Base-by-base conservation (phyloP, 345 rosid species). In the Gossypium raimondii region DNA sequence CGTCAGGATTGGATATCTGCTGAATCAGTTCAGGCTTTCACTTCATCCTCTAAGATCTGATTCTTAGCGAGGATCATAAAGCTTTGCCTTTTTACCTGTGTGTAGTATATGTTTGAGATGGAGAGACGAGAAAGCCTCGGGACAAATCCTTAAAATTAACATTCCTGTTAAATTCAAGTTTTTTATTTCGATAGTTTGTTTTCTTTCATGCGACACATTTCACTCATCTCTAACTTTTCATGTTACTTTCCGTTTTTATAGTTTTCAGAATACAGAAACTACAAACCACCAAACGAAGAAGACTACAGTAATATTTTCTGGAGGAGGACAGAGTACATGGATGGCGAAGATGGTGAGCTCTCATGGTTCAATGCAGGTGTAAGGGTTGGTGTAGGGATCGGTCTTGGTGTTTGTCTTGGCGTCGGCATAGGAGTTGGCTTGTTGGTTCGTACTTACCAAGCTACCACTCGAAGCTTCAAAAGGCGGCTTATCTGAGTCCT, bases 301-400 rank as follows among this genome's bases (percentile, higher is more conserved):
- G 93, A 88, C 62, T 85, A 89, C 53, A 72, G 78, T 44, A 85
- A 81, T 81, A 77, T 88, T 87, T 87, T 89, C 85, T 81, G 93
- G 97, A 81, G 86, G 81, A 81, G 90, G 77, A 82, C 76, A 2
- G 92, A 87, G 78, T 88, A 81, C 73, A 74, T 85, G 71, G 97
- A 89, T 11, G 81, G 84, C 10, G 98, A 90, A 83, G 95, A 92
- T 58, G 97, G 98, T 1, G 97, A 92, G 78, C 89, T 94, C 65
- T 89, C 97, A 1, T 95, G 97, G 99, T 93, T 95, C 78, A 95
- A 91, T 73, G 96, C 99, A 0, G 99, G 99, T 48, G 98, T 94
- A 38, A 84, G 98, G 58, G 98, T 92, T 76, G 98, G 98, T 27
- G 98, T 94, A 16, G 98, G 99, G 34, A 91, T 95, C 43, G 98